A percentile compares a stretch with the other conserved stretches of the same genome.
Evolutionary conservation across 345 rosid species (phyloP).

Genomic region (Citrus reticulata): DNA sequence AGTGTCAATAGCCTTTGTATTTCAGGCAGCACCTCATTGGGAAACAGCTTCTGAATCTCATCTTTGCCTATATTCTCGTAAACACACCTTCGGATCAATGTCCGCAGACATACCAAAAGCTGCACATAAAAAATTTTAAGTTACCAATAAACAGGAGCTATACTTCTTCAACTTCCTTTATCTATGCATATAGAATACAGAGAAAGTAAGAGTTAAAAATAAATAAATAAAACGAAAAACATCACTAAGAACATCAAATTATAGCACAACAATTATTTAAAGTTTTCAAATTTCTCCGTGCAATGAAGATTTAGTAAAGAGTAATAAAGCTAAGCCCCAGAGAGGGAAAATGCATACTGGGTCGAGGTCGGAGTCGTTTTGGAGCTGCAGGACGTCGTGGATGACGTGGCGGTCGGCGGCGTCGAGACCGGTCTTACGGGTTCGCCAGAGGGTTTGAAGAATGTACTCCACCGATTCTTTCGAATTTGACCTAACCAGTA

Average conservation of each 20-base stretch:
- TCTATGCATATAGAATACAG: not conserved
- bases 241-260: not conserved
- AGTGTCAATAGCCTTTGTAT: slow-evolving; percentile 52
- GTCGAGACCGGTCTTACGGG: slow-evolving; percentile 55
- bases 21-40: slow-evolving; percentile 57
- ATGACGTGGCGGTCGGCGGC: slow-evolving; percentile 49
- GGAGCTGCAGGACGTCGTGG: slow-evolving; percentile 52
- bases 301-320: not conserved
- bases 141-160: not conserved
- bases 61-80: slow-evolving; percentile 44
- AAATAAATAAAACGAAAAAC: too few species aligned
- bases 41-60: slow-evolving; percentile 53
- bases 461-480: slow-evolving; percentile 56
- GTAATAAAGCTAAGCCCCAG: not conserved
- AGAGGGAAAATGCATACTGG: slow-evolving; percentile 32
- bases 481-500: slow-evolving; percentile 51
- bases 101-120: slow-evolving; percentile 65
- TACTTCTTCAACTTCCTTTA: not conserved
- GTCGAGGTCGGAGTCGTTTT: slow-evolving; percentile 58
- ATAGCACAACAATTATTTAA: not conserved
- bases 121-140: slow-evolving; percentile 13
- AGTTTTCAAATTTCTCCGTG: not conserved
- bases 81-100: slow-evolving; percentile 53
- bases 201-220: not conserved
- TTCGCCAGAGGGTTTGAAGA: slow-evolving; percentile 63